Conservation (phyloP, 192 early-diverging fungal species). For the Physocladia obscura region DNA sequence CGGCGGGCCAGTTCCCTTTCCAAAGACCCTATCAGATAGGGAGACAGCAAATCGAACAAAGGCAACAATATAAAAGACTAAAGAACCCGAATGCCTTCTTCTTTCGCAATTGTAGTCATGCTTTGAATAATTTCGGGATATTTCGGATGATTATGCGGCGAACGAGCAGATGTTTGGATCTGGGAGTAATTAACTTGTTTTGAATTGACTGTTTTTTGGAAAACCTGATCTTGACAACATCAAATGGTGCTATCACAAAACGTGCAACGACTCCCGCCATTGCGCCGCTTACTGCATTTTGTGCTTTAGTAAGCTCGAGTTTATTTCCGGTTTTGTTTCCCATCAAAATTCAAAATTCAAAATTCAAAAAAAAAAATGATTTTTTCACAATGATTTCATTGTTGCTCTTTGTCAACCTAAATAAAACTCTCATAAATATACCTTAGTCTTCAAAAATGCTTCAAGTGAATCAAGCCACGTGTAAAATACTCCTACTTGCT, state of each 20-base stretch:
- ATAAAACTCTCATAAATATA: too few relatives aligned
- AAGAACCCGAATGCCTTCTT: constrained; percentile 77
- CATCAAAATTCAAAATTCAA: too few relatives aligned
- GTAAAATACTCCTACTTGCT: too few relatives aligned
- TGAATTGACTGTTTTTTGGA: too few relatives aligned
- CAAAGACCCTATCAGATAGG: constrained; percentile 86
- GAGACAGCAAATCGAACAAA: too few relatives aligned
- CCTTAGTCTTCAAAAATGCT: too few relatives aligned
- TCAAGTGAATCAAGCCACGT: too few relatives aligned
- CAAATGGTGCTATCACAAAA: constrained; percentile 85
- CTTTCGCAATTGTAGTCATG: constrained; percentile 65
- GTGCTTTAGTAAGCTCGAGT: background rate
- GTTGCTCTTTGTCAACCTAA: too few relatives aligned
- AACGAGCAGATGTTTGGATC: constrained; percentile 13
- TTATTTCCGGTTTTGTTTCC: too few relatives aligned
- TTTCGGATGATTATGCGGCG: constrained; percentile 33
- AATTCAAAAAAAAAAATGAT: too few relatives aligned
- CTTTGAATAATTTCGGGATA: constrained; percentile 68
- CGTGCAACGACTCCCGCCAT: constrained; percentile 66
- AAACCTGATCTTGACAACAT: constrained; percentile 87
- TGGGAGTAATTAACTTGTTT: constrained; percentile 30
- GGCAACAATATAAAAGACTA: too few relatives aligned
- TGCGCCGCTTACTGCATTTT: constrained; percentile 57
- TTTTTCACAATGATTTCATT: too few relatives aligned
- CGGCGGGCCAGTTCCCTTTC: constrained; percentile 92